Percentiles rank a stretch among this genome's conserved stretches.
These are phyloP conservation scores for Stenocarpella maydis DNA, from an alignment of 2,329 filamentous ascomycete genomes.

Conservation along the genomic window DNA sequence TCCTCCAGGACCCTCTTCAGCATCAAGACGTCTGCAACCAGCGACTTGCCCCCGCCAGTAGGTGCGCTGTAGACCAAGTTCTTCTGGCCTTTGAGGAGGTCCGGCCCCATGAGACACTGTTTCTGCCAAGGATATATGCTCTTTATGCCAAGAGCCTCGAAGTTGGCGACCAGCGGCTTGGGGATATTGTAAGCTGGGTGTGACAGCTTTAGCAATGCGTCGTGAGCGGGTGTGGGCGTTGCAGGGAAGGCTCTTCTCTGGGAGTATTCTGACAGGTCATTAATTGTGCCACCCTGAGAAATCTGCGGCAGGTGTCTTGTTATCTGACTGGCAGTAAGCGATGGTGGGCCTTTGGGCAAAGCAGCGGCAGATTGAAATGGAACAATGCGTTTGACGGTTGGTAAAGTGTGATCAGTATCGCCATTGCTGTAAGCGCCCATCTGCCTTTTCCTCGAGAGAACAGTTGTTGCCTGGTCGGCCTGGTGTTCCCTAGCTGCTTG, in stretches of 20 bases:
- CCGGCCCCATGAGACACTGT: slow-evolving; percentile 73
- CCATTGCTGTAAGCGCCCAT: slow-evolving; percentile 33
- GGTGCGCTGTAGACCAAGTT: slow-evolving; percentile 84
- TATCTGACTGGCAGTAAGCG: slow-evolving; percentile 56
- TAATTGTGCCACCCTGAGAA: slow-evolving; percentile 30
- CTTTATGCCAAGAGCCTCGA: slow-evolving; percentile 71
- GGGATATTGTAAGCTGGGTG: slow-evolving; percentile 72
- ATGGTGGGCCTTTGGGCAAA: slow-evolving; percentile 32
- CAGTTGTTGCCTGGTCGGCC: slow-evolving; percentile 34
- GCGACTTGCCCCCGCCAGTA: slow-evolving; percentile 79
- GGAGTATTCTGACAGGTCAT: slow-evolving; percentile 59
- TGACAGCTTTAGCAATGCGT: slow-evolving; percentile 67
- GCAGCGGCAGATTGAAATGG: slow-evolving; percentile 28
- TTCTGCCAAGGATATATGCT: slow-evolving; percentile 84
- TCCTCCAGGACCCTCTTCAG: slow-evolving; percentile 73
- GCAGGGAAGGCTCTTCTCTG: slow-evolving; percentile 61
- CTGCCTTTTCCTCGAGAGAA: slow-evolving; percentile 41
- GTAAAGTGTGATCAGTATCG: neutral
- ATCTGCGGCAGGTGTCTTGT: slow-evolving; percentile 30
- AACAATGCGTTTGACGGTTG: slow-evolving; percentile 18
- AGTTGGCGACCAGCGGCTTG: slow-evolving; percentile 66
- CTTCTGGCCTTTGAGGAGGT: slow-evolving; percentile 69
- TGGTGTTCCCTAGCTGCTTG: slow-evolving; percentile 37
- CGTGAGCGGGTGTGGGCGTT: slow-evolving; percentile 60
- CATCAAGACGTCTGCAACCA: slow-evolving; percentile 78